Base-by-base conservation (phyloP, 768 basidiomycete genomes). In the Lactifluus pinguis region DNA sequence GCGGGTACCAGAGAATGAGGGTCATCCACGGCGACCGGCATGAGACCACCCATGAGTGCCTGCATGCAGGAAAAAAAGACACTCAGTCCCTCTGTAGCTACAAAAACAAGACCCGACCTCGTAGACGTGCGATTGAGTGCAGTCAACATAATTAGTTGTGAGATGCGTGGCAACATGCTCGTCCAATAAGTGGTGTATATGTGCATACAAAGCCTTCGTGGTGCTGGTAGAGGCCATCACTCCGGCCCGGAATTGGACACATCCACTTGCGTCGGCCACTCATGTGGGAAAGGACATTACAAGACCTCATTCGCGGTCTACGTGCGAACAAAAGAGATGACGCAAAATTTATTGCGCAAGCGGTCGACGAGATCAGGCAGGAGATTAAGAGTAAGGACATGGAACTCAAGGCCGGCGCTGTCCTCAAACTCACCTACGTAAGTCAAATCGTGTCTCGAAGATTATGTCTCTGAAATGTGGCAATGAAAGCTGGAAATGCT, bases 201-300 rank as follows among this genome's bases (percentile, higher is more conserved):
- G 64, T 41, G 55, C 53, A 32, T 53, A 39, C 39, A 64, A 55
- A 25, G 52, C 45, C 29, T 8, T 47, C n/a, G 55, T 34, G 30
- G 56, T 42, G 29, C 58, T 58, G 34, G 34, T 49, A 4, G 14
- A 7, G 2, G 41, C 15, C 14, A n/a, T 19, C 13, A 38, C 10
- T 38, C 38, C 10, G 38, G 38, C 10, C 38, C 38, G 38, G 38
- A 38, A 10, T 13, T 38, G 52, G 49, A 42, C 44, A 25, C 19
- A 52, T 47, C 36, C 36, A n/a, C 36, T 55, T 32, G 68, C 49
- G 63, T 67, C 48, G 68, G 66, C 48, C 69, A 63, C 51, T 44
- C 49, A 98, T 97, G 95, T 97, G 93, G 90, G 95, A 98, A 78
- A 82, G 94, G 56, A 95, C 93, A 6, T 81, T 98, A 9, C 91